Evolutionary conservation across 768 basidiomycete species (phyloP).

Genomic region (Coprinopsis strossmayeri): DNA sequence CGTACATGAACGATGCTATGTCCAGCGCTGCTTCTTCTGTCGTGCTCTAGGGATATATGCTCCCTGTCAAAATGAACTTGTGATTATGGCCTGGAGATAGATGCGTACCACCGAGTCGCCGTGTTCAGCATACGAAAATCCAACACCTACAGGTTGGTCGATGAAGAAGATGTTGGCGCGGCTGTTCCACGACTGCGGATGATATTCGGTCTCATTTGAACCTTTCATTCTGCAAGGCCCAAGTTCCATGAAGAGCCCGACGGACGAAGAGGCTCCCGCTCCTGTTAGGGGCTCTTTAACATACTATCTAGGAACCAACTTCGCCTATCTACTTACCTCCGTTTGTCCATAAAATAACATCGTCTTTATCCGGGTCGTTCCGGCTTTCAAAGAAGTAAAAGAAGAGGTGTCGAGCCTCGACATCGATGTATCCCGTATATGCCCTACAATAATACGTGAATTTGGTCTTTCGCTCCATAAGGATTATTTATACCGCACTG

Average conservation of each 20-base stretch:
- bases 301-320: background rate
- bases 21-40: slow-evolving; percentile 63
- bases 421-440: slow-evolving; percentile 65
- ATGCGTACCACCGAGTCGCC: slow-evolving; percentile 46
- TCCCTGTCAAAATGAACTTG: slow-evolving; percentile 29
- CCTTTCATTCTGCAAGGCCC: slow-evolving; percentile 64
- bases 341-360: slow-evolving; percentile 27
- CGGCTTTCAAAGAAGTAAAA: slow-evolving; percentile 80
- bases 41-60: slow-evolving; percentile 28
- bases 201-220: slow-evolving; percentile 42
- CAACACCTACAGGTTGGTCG: slow-evolving; percentile 56
- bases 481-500: slow-evolving; percentile 34
- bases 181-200: slow-evolving; percentile 61
- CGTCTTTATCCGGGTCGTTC: slow-evolving; percentile 51
- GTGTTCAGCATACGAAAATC: slow-evolving; percentile 59
- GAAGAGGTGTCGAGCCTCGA: slow-evolving; percentile 56
- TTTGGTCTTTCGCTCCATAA: background rate
- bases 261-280: slow-evolving; percentile 34
- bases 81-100: background rate
- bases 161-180: slow-evolving; percentile 60
- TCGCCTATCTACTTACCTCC: slow-evolving; percentile 7
- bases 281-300: slow-evolving; percentile 18
- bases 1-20: slow-evolving; percentile 61
- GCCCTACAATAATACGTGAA: slow-evolving; percentile 24
- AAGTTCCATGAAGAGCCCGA: slow-evolving; percentile 69